Evolutionary conservation across 164 flowering plant species (phyloP).

Genomic region (Kalanchoe fedtschenkoi): DNA sequence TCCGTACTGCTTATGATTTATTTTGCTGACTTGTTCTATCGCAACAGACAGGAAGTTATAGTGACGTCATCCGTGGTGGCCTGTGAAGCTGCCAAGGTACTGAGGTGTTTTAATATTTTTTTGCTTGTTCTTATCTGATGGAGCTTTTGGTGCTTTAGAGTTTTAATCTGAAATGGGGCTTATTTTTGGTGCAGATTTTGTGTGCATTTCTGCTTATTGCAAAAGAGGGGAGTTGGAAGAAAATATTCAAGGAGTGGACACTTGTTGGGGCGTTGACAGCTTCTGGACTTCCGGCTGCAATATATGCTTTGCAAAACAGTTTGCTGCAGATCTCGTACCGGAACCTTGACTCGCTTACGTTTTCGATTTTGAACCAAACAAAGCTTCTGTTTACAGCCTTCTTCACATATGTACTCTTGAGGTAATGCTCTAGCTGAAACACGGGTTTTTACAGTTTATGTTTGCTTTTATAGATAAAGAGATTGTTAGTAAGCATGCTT

Average conservation of each 20-base stretch:
- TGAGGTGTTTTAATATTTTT: not conserved
- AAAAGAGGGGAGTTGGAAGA: conserved; percentile 61
- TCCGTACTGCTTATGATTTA: not conserved
- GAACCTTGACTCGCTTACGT: conserved; percentile 97
- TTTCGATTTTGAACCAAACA: conserved; percentile 96
- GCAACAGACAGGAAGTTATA: conserved; percentile 71
- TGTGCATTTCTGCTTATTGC: conserved; percentile 69
- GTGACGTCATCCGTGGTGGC: conserved; percentile 82
- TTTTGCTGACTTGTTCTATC: not conserved
- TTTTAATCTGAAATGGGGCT: not conserved
- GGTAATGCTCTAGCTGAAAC: conserved; percentile 36
- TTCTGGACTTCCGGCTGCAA: conserved; percentile 94
- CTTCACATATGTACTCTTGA: conserved; percentile 66
- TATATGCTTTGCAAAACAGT: conserved; percentile 93
- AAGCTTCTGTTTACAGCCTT: conserved; percentile 91
- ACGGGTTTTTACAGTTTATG: not conserved
- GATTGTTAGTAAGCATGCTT: not conserved
- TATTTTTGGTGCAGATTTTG: conserved; percentile 36
- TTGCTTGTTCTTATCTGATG: not conserved
- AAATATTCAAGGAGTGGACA: conserved; percentile 63
- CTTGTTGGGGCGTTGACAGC: conserved; percentile 77
- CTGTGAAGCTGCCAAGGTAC: conserved; percentile 85
- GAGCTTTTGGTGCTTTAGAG: not conserved
- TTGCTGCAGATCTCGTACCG: conserved; percentile 92
- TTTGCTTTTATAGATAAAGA: not conserved